Base-by-base conservation (phyloP, 805 yeast genomes). In the Candida boleticola region DNA sequence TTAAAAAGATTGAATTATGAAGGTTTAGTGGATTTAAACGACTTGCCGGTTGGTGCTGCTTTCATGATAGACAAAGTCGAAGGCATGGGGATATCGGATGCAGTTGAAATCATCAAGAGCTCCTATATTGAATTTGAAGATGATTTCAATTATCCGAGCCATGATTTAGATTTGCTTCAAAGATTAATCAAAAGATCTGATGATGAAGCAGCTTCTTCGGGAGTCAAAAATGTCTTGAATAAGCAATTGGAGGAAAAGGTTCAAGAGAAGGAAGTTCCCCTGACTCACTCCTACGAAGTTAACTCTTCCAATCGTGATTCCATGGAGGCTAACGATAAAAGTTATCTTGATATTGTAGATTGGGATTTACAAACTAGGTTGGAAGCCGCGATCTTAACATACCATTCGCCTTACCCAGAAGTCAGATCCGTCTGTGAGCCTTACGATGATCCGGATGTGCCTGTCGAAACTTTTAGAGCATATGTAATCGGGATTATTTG, bases 401-500 rank as follows among this genome's bases (percentile, higher is more conserved):
- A 44, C 48, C 72, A 69, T 53, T 76, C 82, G 4, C 64, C 66
- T 3, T 60, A 60, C 44, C 58, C 60, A 2, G 62, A 60, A 43
- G 66, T 61, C 5, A 50, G 66, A 46, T 46, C 66, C 7, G 62
- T 59, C 26, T 55, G 54, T 21, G 60, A 53, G 32, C 53, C 60
- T 11, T 59, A 52, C 33, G 74, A 66, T 47, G 67, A 67, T 55
- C 72, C 71, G 13, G 50, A 54, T 2, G 46, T 71, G 27, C 77
- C 79, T 0, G 71, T 67, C 29, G 80, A 77, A 45, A 79, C 85
- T 5, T 3, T 66, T 39, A 57, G 77, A 52, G 76, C 74, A 49
- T 81, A 82, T 69, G 62, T 68, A 4, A 58, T 80, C 16, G 80
- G 77, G 1, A 44, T 76, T 2, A 51, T 77, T 30, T 71, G 81